phyloP scores from a whole-genome alignment of 169 alveolate genomes.

The Eimeria mitis region DNA sequence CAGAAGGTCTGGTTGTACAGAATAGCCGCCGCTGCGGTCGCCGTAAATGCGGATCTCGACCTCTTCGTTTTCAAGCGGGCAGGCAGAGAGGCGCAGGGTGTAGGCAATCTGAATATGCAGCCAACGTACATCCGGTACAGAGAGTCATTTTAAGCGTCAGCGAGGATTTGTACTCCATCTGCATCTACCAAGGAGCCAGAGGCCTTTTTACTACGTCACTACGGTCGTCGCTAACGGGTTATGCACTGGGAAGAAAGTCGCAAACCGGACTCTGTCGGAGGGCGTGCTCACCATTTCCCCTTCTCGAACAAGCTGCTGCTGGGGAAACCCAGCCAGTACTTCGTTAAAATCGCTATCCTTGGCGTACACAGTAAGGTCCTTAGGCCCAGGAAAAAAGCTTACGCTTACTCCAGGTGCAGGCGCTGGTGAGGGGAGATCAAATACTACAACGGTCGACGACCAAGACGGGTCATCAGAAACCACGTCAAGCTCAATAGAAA shows the following conservation, averaged over 20 bases:
- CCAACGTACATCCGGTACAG: not conserved
- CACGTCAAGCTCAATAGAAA: conserved; percentile 18
- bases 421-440: conserved; percentile 63
- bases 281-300: conserved; percentile 38
- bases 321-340: conserved; percentile 26
- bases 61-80: conserved; percentile 51
- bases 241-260: not conserved
- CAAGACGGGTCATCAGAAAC: conserved; percentile 69
- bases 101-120: conserved; percentile 29
- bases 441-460: conserved; percentile 7
- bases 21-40: not conserved
- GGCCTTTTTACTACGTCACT: not conserved
- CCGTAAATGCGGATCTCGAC: conserved; percentile 11
- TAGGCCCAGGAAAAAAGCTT: conserved; percentile 2
- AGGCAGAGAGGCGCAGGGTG: conserved; percentile 54
- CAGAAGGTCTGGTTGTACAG: conserved; percentile 42
- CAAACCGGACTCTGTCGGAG: not conserved
- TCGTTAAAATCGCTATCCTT: conserved; percentile 39
- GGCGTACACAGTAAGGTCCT: conserved; percentile 24
- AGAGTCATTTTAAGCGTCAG: not conserved
- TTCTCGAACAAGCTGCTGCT: conserved; percentile 65
- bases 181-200: not conserved
- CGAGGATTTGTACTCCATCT: not conserved
- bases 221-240: not conserved
- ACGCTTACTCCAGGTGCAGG: conserved; percentile 13